Conservation (phyloP, 2,329 filamentous ascomycete genomes). For the Akanthomyces uredinophilus region DNA sequence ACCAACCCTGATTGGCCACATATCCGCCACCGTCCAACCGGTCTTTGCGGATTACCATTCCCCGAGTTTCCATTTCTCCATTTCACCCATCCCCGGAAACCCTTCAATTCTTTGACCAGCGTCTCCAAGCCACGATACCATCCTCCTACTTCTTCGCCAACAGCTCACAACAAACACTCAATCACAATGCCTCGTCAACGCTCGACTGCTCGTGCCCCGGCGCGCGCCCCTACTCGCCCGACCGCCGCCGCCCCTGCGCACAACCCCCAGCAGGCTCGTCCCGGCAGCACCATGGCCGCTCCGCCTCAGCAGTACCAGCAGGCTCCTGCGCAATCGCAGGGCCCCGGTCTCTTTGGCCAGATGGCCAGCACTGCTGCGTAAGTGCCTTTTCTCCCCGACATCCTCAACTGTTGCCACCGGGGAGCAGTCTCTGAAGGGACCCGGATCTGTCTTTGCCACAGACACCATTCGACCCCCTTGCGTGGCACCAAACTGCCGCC, state of each 20-base stretch:
- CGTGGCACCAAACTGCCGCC: too few species aligned
- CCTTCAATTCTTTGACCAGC: background rate
- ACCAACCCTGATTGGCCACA: slow-evolving; percentile 24
- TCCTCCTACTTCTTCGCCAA: background rate
- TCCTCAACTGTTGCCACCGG: background rate
- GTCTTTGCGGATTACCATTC: slow-evolving; percentile 24
- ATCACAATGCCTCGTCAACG: slow-evolving; percentile 69
- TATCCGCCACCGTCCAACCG: slow-evolving; percentile 17
- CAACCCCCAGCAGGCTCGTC: slow-evolving; percentile 59
- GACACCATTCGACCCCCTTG: too few species aligned
- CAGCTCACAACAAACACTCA: slow-evolving; percentile 19
- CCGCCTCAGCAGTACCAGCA: slow-evolving; percentile 40
- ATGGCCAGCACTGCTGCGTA: slow-evolving; percentile 98
- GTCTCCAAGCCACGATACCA: slow-evolving; percentile 12
- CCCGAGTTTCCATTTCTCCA: slow-evolving; percentile 24
- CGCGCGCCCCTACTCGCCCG: slow-evolving; percentile 61
- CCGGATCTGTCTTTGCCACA: background rate
- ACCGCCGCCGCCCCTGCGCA: slow-evolving; percentile 55
- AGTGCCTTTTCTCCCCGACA: slow-evolving; percentile 37
- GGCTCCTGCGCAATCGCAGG: slow-evolving; percentile 56
- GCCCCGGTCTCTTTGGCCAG: slow-evolving; percentile 86
- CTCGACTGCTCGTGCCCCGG: slow-evolving; percentile 52
- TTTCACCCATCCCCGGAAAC: background rate
- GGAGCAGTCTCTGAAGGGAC: background rate
- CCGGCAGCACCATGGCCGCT: slow-evolving; percentile 63